Percentiles rank a stretch among this genome's conserved stretches.
phyloP scores from a whole-genome alignment of 192 early-diverging fungal species.

The Lobosporangium transversale region DNA sequence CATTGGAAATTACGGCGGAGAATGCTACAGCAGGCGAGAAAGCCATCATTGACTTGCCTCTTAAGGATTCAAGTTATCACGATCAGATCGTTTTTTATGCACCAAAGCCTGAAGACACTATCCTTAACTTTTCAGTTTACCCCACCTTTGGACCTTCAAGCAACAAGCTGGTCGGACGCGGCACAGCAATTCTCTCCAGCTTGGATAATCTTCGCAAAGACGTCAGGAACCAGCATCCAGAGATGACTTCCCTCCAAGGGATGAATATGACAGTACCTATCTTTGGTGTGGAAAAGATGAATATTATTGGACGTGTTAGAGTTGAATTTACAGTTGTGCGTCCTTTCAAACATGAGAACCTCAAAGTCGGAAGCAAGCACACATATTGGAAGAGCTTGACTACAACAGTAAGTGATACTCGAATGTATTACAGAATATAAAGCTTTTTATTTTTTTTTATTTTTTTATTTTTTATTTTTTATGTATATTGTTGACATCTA shows the following conservation, averaged over 20 bases:
- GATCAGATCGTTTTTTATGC: constrained; percentile 70
- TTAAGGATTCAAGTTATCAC: constrained; percentile 58
- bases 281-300: constrained; percentile 56
- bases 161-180: constrained; percentile 63
- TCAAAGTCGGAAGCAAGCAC: constrained; percentile 62
- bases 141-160: constrained; percentile 63
- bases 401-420: constrained; percentile 58
- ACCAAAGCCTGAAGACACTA: constrained; percentile 56
- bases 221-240: constrained; percentile 57
- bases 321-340: constrained; percentile 73
- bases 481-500: too few species aligned
- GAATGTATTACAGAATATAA: neutral
- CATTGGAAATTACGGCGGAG: constrained; percentile 66
- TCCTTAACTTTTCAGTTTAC: constrained; percentile 65
- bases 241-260: constrained; percentile 58
- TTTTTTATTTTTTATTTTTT: neutral
- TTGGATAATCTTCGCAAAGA: constrained; percentile 46
- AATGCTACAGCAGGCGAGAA: constrained; percentile 68
- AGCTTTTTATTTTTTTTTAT: neutral
- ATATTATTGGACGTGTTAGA: constrained; percentile 64
- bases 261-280: constrained; percentile 69
- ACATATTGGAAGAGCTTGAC: constrained; percentile 69
- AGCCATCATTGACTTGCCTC: constrained; percentile 64
- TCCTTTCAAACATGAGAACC: constrained; percentile 68
- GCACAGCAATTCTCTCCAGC: constrained; percentile 63